phyloP scores from a whole-genome alignment of 1,284 basidiomycete species.

The Rhodotorula sp. region DNA sequence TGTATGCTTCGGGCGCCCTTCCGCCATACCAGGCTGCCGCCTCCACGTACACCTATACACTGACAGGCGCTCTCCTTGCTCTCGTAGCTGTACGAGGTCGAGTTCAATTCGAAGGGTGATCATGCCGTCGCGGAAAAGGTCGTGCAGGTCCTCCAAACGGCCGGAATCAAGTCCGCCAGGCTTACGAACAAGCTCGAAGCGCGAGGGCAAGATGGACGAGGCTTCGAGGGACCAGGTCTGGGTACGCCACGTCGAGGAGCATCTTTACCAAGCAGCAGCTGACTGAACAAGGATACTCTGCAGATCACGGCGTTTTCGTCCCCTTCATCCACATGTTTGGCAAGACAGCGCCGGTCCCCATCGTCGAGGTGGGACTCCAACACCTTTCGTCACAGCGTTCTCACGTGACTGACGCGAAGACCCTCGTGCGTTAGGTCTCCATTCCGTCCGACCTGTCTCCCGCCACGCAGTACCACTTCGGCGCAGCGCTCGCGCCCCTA shows the following conservation, averaged over 20 bases:
- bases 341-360: conserved; percentile 49
- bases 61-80: not conserved
- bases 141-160: conserved; percentile 62
- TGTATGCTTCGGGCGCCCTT: not conserved
- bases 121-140: conserved; percentile 58
- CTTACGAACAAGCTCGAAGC: conserved; percentile 56
- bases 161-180: conserved; percentile 58
- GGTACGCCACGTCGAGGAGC: too few relatives aligned
- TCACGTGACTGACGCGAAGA: not conserved
- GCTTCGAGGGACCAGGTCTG: conserved; percentile 58
- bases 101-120: conserved; percentile 66
- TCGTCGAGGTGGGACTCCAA: conserved; percentile 47
- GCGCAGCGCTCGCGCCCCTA: conserved; percentile 61
- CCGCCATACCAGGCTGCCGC: too few relatives aligned
- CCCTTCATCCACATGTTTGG: conserved; percentile 75
- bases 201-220: conserved; percentile 67
- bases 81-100: conserved; percentile 57
- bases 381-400: too few relatives aligned
- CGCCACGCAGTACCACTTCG: conserved; percentile 63
- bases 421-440: conserved; percentile 57
- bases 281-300: too few relatives aligned
- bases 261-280: too few relatives aligned
- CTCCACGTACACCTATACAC: not conserved
- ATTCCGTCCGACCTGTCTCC: conserved; percentile 64
- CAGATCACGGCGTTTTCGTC: conserved; percentile 57